Base-by-base conservation (phyloP, 2,329 filamentous ascomycete genomes). In the Immersiporthe knoxdaviesiana region DNA sequence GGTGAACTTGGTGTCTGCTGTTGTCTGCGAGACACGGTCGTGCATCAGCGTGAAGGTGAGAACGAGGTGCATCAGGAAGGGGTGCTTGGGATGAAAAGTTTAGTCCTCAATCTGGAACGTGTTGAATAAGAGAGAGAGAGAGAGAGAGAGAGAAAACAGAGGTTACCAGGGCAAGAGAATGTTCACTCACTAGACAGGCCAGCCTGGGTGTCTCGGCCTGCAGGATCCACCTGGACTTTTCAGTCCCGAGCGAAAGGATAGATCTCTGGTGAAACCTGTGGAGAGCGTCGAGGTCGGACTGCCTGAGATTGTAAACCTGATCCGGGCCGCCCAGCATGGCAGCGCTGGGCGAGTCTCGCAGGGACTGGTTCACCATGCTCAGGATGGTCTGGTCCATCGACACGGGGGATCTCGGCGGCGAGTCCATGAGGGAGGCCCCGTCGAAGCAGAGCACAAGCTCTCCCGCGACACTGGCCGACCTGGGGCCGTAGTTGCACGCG, bases 11-110 rank as follows among this genome's bases (percentile, higher is more conserved):
- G 30, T 47, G 64, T 68, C 56, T 6, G 58, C 39, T 21, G 69
- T 59, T 1, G 72, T 73, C 16, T 73, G 72, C 52, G 85, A 75
- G 70, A 82, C 78, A 7, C 83, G 79, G 70, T 88, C 85, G 72
- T 90, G 87, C 71, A 86, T 81, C 3, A 84, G 75, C 2, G 86
- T 84, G 30, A 88, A 73, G 27, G 84, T 80, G 39, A 88, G 77
- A 24, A 87, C 79, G 61, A 84, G 78, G 74, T 89, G 87, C 77
- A 87, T 82, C 6, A 89, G 78, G 67, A 85, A 88, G 0, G 83
- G 80, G 63, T 86, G 78, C 83, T 76, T 70, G 11, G 27, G 7
- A 14, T 2, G n/a, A 18, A 32, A 27, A 14, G 24, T 39, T n/a
- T n/a, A 68, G 56, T 12, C 24, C 4, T 32, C 3, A 1, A 32